Evolutionary conservation across 768 basidiomycete species (phyloP), one percentile per base, ranked within the genome.

Genomic region (Leccinum incarnatum): DNA sequence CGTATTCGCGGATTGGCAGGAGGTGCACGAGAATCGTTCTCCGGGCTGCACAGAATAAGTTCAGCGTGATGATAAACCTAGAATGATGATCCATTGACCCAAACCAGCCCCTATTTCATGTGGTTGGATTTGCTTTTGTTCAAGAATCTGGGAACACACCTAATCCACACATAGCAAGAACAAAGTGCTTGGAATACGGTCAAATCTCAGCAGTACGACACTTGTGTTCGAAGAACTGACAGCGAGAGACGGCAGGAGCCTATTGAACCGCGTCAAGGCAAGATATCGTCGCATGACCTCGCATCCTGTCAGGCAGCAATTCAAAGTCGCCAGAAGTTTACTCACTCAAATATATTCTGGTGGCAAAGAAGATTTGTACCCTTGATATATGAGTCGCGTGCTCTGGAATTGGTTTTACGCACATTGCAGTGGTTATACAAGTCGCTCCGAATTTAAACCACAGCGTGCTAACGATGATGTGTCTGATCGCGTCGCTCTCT

Each of bases 271-370:
- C 27, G 42, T 49, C 45, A 37, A 51, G 52, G 61, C 25, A 30
- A 40, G 55, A 32, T 59, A 53, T 34, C 53, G 46, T 34, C 40
- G 53, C 57, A 59, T 37, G n/a, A 55, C 55, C 57, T 51, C 32
- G n/a, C 32, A 27, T 3, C 30, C 3, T 29, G 23, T 37, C 21
- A 42, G 47, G 23, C 5, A 11, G 10, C 14, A 32, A 7, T 19
- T 15, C 46, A 27, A 30, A 54, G 21, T 45, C 14, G 19, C 9
- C 19, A 27, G 45, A 7, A 27, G 42, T 57, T 40, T 57, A 5
- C 57, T 59, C 34, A 53, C 51, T 59, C 36, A 45, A 40, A 50
- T 57, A 53, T 32, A 62, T 54, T 19, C 60, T 54, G 2, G 54
- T 40, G 14, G 19, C 52, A 21, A 65, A 57, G 46, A 50, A 53